Percentiles rank a stretch among this genome's conserved stretches.
phyloP scores from a whole-genome alignment of 352 stramenopile genomes.

The Phytophthora pini region DNA sequence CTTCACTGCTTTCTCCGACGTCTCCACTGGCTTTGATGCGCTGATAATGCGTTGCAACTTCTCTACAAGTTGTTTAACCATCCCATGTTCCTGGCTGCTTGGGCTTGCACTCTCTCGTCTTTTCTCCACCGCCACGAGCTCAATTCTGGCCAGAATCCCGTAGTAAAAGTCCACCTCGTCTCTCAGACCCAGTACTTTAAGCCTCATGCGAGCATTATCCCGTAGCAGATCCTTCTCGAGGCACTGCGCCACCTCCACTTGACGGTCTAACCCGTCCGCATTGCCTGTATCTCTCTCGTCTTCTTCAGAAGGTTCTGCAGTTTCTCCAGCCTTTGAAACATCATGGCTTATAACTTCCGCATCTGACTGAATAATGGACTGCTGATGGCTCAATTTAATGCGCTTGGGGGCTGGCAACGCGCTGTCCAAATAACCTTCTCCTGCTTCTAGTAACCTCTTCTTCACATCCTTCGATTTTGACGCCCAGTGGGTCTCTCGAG shows the following conservation, averaged over 20 bases:
- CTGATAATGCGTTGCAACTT: constrained; percentile 43
- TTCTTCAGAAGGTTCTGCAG: constrained; percentile 18
- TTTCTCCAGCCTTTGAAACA: neutral
- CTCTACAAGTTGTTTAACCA: constrained; percentile 22
- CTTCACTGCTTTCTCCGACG: neutral
- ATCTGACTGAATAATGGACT: neutral
- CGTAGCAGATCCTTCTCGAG: constrained; percentile 52
- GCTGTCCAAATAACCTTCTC: constrained; percentile 5
- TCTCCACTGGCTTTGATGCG: constrained; percentile 41
- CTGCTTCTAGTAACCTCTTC: constrained; percentile 30
- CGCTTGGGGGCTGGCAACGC: constrained; percentile 21
- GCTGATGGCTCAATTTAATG: constrained; percentile 11
- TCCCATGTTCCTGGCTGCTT: constrained; percentile 7
- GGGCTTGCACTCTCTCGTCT: neutral
- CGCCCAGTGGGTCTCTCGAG: constrained; percentile 20
- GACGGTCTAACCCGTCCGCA: constrained; percentile 31
- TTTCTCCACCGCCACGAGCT: constrained; percentile 34
- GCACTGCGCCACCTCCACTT: constrained; percentile 40
- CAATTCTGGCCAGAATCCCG: constrained; percentile 48
- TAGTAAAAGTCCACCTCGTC: constrained; percentile 69
- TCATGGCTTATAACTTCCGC: neutral
- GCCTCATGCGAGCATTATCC: constrained; percentile 54
- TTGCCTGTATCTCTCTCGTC: constrained; percentile 14
- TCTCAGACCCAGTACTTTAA: constrained; percentile 48
- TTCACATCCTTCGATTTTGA: constrained; percentile 26